phyloP scores from a whole-genome alignment of 1,139 yeast genomes.

The Saccharomyces uvarum region DNA sequence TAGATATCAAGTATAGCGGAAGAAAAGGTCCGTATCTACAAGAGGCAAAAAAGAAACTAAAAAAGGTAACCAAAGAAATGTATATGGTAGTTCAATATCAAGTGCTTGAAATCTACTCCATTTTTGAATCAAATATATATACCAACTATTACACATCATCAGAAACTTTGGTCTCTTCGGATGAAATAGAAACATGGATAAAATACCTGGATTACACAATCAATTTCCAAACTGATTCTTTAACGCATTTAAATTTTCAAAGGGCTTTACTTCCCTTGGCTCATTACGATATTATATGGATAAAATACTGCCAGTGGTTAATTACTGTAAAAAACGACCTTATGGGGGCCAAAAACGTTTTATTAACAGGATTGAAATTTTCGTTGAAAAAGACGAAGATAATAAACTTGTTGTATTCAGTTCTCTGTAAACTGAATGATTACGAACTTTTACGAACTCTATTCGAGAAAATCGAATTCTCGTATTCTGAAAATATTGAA shows the following conservation, averaged over 20 bases:
- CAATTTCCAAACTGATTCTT: slow-evolving; percentile 14
- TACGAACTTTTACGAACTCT: slow-evolving; percentile 13
- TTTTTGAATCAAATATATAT: slow-evolving; percentile 27
- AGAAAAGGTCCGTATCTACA: slow-evolving; percentile 27
- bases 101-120: slow-evolving; percentile 24
- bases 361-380: slow-evolving; percentile 17
- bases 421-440: slow-evolving; percentile 19
- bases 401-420: slow-evolving; percentile 17
- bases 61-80: slow-evolving; percentile 28
- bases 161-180: slow-evolving; percentile 20
- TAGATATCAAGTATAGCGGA: slow-evolving; percentile 20
- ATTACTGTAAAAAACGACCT: slow-evolving; percentile 20
- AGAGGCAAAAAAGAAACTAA: slow-evolving; percentile 26
- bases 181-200: slow-evolving; percentile 25
- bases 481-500: slow-evolving; percentile 16
- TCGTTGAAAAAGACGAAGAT: slow-evolving; percentile 22
- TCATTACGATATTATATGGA: slow-evolving; percentile 29
- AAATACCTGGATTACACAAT: slow-evolving; percentile 26
- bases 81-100: slow-evolving; percentile 29
- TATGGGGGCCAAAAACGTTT: slow-evolving; percentile 20
- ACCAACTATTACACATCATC: slow-evolving; percentile 24
- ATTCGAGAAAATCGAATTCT: slow-evolving; percentile 10
- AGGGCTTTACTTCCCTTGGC: slow-evolving; percentile 28
- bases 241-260: slow-evolving; percentile 27
- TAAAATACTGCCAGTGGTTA: slow-evolving; percentile 29